These are phyloP conservation scores for Musa acuminata DNA, from an alignment of 176 grass and related monocot species.

Conservation along the genomic window DNA sequence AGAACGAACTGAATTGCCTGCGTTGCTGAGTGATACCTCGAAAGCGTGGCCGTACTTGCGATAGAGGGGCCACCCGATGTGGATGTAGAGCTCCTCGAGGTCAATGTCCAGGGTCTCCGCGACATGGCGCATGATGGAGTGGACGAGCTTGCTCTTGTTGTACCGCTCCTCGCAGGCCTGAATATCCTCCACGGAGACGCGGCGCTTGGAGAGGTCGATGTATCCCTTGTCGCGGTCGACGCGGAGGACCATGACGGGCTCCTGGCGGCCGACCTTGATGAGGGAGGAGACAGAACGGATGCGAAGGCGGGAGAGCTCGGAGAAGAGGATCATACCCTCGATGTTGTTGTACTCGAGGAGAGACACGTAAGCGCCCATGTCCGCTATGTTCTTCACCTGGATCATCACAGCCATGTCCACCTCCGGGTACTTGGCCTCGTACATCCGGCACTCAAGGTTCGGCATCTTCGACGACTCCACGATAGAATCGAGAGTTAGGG, in stretches of 20 bases:
- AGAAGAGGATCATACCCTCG: constrained; percentile 97
- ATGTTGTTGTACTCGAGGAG: constrained; percentile 97
- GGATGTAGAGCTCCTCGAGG: constrained; percentile 71
- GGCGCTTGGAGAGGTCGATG: constrained; percentile 89
- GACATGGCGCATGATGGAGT: constrained; percentile 98
- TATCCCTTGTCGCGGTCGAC: constrained; percentile 93
- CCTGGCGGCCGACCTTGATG: constrained; percentile 96
- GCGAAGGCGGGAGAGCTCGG: constrained; percentile 82
- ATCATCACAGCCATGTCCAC: constrained; percentile 94
- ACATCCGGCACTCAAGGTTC: constrained; percentile 82
- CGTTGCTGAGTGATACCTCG: constrained; percentile 28
- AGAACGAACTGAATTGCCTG: no score
- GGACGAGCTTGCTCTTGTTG: constrained; percentile 93
- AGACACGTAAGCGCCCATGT: constrained; percentile 88
- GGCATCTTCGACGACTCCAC: constrained; percentile 26
- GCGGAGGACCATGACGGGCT: constrained; percentile 87
- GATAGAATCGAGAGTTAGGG: no score
- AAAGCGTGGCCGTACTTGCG: constrained; percentile 84
- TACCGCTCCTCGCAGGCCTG: constrained; percentile 73
- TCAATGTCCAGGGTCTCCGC: constrained; percentile 79
- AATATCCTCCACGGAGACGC: constrained; percentile 86
- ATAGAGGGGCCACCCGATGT: constrained; percentile 76
- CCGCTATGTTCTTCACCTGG: constrained; percentile 96
- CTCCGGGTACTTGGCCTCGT: constrained; percentile 68
- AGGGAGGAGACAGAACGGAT: constrained; percentile 82